These are phyloP conservation scores for Suillus plorans DNA, from an alignment of 768 basidiomycete species.

Conservation along the genomic window DNA sequence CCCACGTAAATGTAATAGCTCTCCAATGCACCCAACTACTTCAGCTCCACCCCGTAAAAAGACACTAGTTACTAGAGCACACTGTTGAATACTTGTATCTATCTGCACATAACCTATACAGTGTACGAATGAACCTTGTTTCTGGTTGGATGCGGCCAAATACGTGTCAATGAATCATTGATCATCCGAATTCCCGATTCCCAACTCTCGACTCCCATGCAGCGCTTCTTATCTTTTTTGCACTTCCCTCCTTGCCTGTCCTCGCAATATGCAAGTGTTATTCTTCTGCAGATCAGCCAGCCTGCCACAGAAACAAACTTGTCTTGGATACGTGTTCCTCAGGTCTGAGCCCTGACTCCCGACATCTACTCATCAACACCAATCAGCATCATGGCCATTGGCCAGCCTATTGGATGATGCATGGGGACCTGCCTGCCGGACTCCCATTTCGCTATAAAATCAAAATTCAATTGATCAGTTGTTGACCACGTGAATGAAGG, in stretches of 20 bases:
- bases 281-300: background rate
- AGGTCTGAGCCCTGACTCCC: background rate
- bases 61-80: no score
- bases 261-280: background rate
- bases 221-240: no score
- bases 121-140: no score
- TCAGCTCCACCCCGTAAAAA: no score
- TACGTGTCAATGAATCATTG: no score
- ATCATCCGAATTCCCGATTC: background rate
- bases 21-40: no score
- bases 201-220: background rate
- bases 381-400: background rate
- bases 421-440: background rate
- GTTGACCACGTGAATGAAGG: background rate
- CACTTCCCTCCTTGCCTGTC: background rate
- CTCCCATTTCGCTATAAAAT: background rate
- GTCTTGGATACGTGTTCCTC: background rate
- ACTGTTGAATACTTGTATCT: no score
- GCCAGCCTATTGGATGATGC: background rate
- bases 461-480: background rate
- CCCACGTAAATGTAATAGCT: no score
- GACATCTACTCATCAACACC: no score
- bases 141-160: no score
- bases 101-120: no score
- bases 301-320: background rate